Base-by-base conservation (phyloP, 192 early-diverging fungal genomes). In the Mortierella antarctica region DNA sequence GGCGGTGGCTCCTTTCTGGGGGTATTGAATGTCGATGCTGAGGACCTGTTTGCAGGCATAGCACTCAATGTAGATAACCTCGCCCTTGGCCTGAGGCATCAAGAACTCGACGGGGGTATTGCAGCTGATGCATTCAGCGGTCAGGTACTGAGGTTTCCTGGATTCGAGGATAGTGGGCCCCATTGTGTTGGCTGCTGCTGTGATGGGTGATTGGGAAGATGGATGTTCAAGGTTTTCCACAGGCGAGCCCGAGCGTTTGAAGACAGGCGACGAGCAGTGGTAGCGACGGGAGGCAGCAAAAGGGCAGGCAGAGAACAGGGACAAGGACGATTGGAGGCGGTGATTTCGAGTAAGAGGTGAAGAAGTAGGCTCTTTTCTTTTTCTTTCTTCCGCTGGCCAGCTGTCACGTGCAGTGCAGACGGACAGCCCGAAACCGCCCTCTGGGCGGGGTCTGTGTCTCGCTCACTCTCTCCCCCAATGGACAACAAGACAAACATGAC, bases 111-210 rank as follows among this genome's bases (percentile, higher is more conserved):
- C 62, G 11, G 81, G 83, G 17, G 70, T 85, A 31, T 72, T 72
- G 74, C 89, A 90, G 21, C 84, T 58, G 49, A 73, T 84, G 65
- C 89, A 90, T 20, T 71, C 64, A 48, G 83, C 85, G 39, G 88
- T 86, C 44, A 86, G 65, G 60, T 85, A 87, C 66, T 86, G 85
- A 18, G 88, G 88, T 59, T 88, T 87, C 63, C 87, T 82, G 62
- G 88, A 87, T 55, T 82, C 57, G 57, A 86, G 80, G 58, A 86
- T 65, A 12, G 81, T 77, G 7, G 74, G 75, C 47, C 67, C 74
- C 84, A 85, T 85, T n/a, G 51, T 62, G 46, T 11, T 39, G 15
- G 46, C 48, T 11, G 58, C 52, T 42, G 47, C 4, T 46, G 23
- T 44, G 41, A 20, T 23, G n/a, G 23, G 46, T 18, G 46, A 57